Conservation (phyloP, 345 rosid genomes). For the Schrenkiella parvula region DNA sequence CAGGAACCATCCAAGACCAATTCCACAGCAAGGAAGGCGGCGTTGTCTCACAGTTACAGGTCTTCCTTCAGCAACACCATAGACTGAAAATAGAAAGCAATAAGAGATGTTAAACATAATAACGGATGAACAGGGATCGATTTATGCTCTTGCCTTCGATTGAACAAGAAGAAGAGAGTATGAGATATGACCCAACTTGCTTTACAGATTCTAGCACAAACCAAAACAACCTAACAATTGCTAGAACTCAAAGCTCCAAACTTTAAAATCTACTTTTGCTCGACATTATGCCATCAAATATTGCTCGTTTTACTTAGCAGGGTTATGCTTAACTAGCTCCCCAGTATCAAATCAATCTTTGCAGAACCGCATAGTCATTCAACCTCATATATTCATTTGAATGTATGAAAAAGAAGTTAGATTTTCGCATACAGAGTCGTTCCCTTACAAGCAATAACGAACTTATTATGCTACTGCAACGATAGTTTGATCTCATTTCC, state of each 20-base stretch:
- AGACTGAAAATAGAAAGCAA: constrained; percentile 40
- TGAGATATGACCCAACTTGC: neutral
- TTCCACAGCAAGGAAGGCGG: constrained; percentile 87
- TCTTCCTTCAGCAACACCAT: constrained; percentile 86
- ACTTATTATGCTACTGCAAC: neutral
- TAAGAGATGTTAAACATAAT: neutral
- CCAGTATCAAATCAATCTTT: neutral
- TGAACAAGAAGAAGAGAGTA: neutral
- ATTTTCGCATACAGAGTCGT: neutral
- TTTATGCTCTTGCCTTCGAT: neutral
- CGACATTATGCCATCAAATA: neutral
- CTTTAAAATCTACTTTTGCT: neutral
- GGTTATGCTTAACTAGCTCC: neutral
- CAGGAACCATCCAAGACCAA: constrained; percentile 88
- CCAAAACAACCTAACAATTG: neutral
- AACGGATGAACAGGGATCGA: neutral
- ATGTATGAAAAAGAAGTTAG: neutral
- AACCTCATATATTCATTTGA: neutral
- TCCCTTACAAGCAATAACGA: neutral
- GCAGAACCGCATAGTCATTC: neutral
- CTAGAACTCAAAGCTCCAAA: neutral
- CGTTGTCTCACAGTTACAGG: constrained; percentile 64
- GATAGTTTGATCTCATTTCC: neutral
- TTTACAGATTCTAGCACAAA: neutral
- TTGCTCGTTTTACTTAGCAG: neutral